A percentile compares a stretch with the other conserved stretches of the same genome.
Evolutionary conservation across 257 asterid species (phyloP).

Genomic region (Nicotiana paniculata): DNA sequence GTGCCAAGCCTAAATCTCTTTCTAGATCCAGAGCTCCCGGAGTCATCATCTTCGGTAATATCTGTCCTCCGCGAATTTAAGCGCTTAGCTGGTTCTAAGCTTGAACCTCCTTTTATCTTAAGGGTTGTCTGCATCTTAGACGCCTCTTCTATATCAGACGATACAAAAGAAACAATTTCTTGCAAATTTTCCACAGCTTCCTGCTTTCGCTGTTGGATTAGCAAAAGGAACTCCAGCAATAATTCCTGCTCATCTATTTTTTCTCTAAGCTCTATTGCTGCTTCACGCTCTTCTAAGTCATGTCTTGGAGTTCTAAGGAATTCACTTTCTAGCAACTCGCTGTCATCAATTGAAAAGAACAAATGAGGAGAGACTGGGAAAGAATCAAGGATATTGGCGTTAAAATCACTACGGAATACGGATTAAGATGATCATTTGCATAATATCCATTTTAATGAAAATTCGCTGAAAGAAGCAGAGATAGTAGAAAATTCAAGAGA

Average conservation of each 20-base stretch:
- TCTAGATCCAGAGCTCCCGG: constrained; percentile 61
- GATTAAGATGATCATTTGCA: not conserved
- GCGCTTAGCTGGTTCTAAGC: constrained; percentile 33
- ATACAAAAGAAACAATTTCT: constrained; percentile 55
- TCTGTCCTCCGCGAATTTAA: constrained; percentile 26
- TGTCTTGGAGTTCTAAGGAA: constrained; percentile 72
- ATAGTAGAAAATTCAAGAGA: not conserved
- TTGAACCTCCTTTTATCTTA: constrained; percentile 43
- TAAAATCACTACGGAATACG: not conserved
- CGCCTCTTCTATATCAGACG: constrained; percentile 90
- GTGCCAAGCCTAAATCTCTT: constrained; percentile 56
- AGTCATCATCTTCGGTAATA: constrained; percentile 39
- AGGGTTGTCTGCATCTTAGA: constrained; percentile 50
- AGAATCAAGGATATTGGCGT: not conserved
- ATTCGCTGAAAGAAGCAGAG: not conserved
- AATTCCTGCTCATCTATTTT: constrained; percentile 82
- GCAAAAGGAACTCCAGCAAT: constrained; percentile 73
- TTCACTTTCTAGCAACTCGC: constrained; percentile 87
- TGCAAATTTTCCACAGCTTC: constrained; percentile 59
- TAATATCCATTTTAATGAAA: not conserved
- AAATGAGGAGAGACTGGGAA: constrained; percentile 12
- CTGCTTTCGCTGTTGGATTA: constrained; percentile 70
- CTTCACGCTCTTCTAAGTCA: constrained; percentile 78
- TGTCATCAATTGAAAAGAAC: constrained; percentile 20
- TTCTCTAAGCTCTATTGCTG: constrained; percentile 73